Conservation (phyloP, 257 asterid species). For the Schizonepeta tenuifolia region DNA sequence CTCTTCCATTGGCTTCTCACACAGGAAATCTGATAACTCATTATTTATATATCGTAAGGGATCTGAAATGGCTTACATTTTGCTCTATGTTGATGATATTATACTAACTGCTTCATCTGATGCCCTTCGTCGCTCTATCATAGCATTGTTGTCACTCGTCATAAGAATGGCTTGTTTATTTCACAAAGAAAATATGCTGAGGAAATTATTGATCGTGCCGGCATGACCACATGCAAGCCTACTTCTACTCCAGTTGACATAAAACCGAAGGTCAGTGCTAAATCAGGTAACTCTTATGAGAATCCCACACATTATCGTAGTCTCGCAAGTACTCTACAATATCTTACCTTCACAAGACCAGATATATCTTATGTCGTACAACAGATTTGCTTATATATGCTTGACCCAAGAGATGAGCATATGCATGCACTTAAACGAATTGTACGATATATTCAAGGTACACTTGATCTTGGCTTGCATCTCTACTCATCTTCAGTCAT, state of each 20-base stretch:
- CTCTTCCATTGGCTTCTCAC: not conserved
- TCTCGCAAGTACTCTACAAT: not conserved
- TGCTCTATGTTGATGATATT: too few relatives aligned
- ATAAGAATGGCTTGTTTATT: not conserved
- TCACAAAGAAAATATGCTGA: not conserved
- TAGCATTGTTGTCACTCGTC: not conserved
- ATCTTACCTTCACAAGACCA: not conserved
- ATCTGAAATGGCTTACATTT: not conserved
- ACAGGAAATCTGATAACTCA: not conserved
- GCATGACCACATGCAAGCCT: not conserved
- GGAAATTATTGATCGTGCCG: not conserved
- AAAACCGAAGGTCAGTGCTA: not conserved
- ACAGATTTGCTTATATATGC: not conserved
- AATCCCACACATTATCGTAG: not conserved
- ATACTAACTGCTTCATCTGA: too few relatives aligned
- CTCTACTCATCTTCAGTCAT: not conserved
- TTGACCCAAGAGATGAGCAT: not conserved
- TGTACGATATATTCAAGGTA: not conserved
- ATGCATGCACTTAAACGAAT: not conserved
- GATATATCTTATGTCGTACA: not conserved
- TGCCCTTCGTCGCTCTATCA: too few relatives aligned
- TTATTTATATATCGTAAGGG: not conserved
- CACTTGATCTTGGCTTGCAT: not conserved
- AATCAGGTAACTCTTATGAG: not conserved
- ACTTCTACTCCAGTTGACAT: not conserved